Percentiles rank a stretch among this genome's conserved stretches.
Conservation (phyloP, 192 early-diverging fungal genomes). For the Mortierella antarctica region DNA sequence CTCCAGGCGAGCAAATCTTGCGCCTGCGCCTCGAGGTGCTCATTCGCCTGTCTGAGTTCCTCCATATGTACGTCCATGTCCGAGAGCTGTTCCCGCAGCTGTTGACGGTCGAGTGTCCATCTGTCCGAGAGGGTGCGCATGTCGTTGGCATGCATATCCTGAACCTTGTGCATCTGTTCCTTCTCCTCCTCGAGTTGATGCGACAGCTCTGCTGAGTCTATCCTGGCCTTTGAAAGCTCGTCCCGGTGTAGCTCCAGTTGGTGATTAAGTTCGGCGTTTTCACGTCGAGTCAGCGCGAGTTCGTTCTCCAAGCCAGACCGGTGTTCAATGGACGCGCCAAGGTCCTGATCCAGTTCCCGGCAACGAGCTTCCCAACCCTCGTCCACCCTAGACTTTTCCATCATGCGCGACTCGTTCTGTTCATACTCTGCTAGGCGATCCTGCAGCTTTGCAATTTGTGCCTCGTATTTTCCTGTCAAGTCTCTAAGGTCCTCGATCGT, state of each 20-base stretch:
- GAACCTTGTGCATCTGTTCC: conserved; percentile 31
- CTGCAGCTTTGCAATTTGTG: conserved; percentile 19
- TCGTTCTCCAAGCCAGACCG: conserved; percentile 42
- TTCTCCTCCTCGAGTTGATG: conserved; percentile 23
- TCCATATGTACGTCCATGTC: conserved; percentile 15
- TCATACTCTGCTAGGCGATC: conserved; percentile 19
- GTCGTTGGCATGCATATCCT: conserved; percentile 34
- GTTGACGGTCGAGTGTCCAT: conserved; percentile 38
- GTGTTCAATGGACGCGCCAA: conserved; percentile 15
- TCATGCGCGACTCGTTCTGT: conserved; percentile 22
- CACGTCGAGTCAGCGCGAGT: conserved; percentile 9
- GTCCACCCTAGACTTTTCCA: conserved; percentile 33
- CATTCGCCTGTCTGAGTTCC: conserved; percentile 27
- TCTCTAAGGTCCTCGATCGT: conserved; percentile 13
- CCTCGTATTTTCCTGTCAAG: conserved; percentile 19
- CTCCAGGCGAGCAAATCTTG: conserved; percentile 35
- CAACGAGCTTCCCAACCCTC: conserved; percentile 38
- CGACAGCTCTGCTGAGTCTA: conserved; percentile 27
- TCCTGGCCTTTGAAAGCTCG: conserved; percentile 32
- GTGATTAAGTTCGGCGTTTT: conserved; percentile 22
- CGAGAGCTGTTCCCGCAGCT: conserved; percentile 18
- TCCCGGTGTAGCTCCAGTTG: conserved; percentile 40
- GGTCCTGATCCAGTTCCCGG: conserved; percentile 34
- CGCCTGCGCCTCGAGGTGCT: conserved; percentile 23
- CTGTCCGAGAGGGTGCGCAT: conserved; percentile 40